phyloP scores from a whole-genome alignment of 2,329 filamentous ascomycete species.

The Aspergillus fumigatiaffinis region DNA sequence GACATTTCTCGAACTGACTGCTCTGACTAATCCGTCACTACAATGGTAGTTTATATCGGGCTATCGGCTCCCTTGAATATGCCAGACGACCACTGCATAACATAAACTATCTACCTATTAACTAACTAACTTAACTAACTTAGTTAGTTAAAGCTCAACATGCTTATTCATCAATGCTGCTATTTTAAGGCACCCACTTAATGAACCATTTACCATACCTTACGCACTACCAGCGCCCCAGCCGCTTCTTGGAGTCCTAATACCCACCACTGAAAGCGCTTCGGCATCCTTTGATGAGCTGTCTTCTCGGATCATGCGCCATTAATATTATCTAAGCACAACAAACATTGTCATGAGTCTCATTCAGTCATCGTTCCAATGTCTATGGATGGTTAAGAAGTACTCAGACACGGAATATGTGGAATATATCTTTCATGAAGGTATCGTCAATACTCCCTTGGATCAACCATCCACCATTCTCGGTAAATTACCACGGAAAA shows the following conservation, averaged over 20 bases:
- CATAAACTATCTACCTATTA: background rate
- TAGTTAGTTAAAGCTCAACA: background rate
- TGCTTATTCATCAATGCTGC: background rate
- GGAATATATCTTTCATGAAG: background rate
- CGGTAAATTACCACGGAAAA: background rate
- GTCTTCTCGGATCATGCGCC: background rate
- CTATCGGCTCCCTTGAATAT: background rate
- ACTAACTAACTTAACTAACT: too few relatives aligned
- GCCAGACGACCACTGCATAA: background rate
- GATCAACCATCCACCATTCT: background rate
- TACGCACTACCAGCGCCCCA: background rate
- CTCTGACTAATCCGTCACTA: background rate
- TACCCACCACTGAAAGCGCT: background rate
- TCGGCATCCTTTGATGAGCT: background rate
- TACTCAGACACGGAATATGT: background rate
- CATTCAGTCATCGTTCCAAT: background rate
- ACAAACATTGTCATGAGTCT: background rate
- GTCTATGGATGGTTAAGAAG: background rate
- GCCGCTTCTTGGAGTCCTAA: background rate
- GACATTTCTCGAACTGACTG: background rate
- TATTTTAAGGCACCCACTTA: background rate
- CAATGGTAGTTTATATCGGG: background rate
- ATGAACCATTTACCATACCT: background rate
- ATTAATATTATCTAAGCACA: too few relatives aligned
- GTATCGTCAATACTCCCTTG: background rate